Conservation (phyloP, 2,329 filamentous ascomycete species). For the Colletotrichum sp. region DNA sequence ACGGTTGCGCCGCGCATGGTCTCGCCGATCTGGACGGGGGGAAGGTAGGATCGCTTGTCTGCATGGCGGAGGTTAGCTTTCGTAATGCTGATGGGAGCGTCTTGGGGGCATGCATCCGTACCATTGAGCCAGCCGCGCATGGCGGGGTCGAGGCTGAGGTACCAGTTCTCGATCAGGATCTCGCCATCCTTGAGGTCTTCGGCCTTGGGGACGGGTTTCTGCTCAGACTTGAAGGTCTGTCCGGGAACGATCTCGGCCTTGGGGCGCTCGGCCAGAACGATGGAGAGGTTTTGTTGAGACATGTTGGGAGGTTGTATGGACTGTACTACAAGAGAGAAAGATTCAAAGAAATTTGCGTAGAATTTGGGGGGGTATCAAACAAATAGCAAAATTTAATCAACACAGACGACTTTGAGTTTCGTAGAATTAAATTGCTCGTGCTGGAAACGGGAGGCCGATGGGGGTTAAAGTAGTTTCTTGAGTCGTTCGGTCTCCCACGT, state of each 20-base stretch:
- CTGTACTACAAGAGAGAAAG: background rate
- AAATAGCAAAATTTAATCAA: background rate
- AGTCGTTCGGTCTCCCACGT: background rate
- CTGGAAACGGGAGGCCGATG: background rate
- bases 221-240: constrained; percentile 65
- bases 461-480: background rate
- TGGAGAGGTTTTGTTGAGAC: constrained; percentile 49
- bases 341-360: background rate
- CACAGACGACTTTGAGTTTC: background rate
- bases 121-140: constrained; percentile 76
- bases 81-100: no score
- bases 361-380: background rate
- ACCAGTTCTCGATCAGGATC: constrained; percentile 64
- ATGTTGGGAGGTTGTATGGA: constrained; percentile 31
- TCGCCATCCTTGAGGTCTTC: constrained; percentile 66
- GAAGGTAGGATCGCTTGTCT: constrained; percentile 64
- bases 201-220: constrained; percentile 53
- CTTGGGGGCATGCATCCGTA: constrained; percentile 28
- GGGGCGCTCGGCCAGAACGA: constrained; percentile 70
- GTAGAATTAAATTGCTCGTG: background rate
- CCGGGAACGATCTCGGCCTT: constrained; percentile 65
- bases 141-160: constrained; percentile 75
- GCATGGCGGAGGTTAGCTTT: background rate
- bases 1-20: constrained; percentile 70
- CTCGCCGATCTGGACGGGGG: constrained; percentile 70